Percentiles rank a stretch among this genome's conserved stretches.
Evolutionary conservation across 768 basidiomycete genomes (phyloP).

Genomic region (Royoungia palumana): DNA sequence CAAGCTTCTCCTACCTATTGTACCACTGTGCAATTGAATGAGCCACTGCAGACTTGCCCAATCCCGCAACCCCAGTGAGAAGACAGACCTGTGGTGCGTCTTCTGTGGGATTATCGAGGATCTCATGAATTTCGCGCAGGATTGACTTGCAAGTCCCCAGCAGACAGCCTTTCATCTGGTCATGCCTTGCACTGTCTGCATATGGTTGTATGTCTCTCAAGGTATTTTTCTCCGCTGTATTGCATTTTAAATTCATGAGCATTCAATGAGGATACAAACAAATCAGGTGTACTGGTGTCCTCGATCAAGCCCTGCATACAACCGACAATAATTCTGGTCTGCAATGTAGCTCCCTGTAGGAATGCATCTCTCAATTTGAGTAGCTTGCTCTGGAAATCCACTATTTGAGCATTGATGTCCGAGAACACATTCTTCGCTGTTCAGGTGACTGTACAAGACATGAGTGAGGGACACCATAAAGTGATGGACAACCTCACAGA

Average conservation of each 20-base stretch:
- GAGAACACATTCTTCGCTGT: neutral
- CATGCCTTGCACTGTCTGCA: conserved; percentile 6
- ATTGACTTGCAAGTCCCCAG: too few relatives aligned
- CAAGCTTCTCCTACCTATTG: too few relatives aligned
- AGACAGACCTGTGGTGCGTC: too few relatives aligned
- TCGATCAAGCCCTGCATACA: neutral
- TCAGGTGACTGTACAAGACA: neutral
- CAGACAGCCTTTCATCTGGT: neutral
- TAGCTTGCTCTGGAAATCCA: neutral
- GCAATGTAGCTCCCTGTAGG: neutral
- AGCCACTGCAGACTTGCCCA: too few relatives aligned
- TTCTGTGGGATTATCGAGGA: too few relatives aligned
- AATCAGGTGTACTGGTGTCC: neutral
- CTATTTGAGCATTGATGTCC: neutral
- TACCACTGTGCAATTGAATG: too few relatives aligned
- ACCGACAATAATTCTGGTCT: neutral
- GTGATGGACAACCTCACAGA: neutral
- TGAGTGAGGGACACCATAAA: neutral
- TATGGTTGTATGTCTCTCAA: conserved; percentile 10
- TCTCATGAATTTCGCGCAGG: too few relatives aligned
- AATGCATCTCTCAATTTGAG: neutral
- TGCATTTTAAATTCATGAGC: neutral
- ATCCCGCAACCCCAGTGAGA: too few relatives aligned
- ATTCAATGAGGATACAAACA: neutral
- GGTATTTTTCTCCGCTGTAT: neutral